Base-by-base conservation (phyloP, 164 flowering plant genomes). In the Liquidambar formosana region DNA sequence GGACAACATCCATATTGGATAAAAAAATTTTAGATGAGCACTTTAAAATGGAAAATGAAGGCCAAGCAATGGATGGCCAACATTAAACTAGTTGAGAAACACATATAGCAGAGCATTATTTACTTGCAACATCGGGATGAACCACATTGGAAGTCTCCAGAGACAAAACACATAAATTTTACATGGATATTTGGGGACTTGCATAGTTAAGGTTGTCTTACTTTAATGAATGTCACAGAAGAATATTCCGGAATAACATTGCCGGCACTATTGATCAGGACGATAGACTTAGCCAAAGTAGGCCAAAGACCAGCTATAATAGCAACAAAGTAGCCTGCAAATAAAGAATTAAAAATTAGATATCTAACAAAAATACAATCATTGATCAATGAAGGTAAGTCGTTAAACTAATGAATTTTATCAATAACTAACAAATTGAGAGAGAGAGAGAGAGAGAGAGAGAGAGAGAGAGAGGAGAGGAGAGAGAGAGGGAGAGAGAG, bases 251-350 rank as follows among this genome's bases (percentile, higher is more conserved):
- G 87, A 71, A 84, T 70, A 44, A 88, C 72, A 48, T 76, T 76
- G 66, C 97, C 97, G 77, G 93, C 97, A 63, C 88, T 72, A 71
- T 93, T 93, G 54, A 93, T 69, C 70, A 93, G 93, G 64, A 84
- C 82, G 67, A 83, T 70, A 68, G 96, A 88, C 80, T 83, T 85
- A 64, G 68, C 89, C 77, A 88, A 58, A 64, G 83, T 67, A 76
- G 89, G 86, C 94, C 94, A 93, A 65, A 88, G 78, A 63, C 90
- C 81, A 65, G 91, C 90, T 61, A 82, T 80, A 68, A 85, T 77
- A 57, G 97, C 78, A 71, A 71, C 83, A 78, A 88, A 57, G 69
- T 89, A 90, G 25, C 96, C 97, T 93, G 83, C 44, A 26, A 69
- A 65, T 14, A 54, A 51, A 65, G 44, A 45, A 67, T 64, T 44